Evolutionary conservation across 1,139 yeast genomes (phyloP), one percentile per base, ranked within the genome.

Genomic region (Kluyveromyces sp.): DNA sequence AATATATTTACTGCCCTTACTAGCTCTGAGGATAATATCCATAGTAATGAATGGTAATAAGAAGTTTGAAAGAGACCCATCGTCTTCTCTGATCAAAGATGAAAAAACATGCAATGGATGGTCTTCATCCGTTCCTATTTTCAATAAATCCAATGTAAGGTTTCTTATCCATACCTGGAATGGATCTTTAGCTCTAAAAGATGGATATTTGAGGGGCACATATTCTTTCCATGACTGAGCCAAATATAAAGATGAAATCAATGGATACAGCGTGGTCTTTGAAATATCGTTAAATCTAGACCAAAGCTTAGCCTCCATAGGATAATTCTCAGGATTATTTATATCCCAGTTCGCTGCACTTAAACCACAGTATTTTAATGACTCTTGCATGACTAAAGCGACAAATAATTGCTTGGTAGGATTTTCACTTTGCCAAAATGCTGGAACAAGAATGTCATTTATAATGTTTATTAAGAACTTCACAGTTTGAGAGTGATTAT

Each of bases 371-470:
- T 81, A 76, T 50, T 79, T 79, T 45, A 92, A 66, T 43, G 84
- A 81, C 53, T 87, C 94, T 61, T 94, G 99, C 77, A 94, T 87
- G 0, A 94, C 87, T 64, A 78, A 85, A 0, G 97, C 96, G 34
- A 90, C 74, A 59, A 83, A 86, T 51, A 86, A 72, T 61, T 94
- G 98, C 45, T 81, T 79, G 28, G 79, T 78, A 0, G 98, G 96
- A 59, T 89, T 89, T 41, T 83, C 85, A 1, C 97, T 83, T 1
- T 96, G 89, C 79, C 95, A 83, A 62, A 89, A 90, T 2, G 88
- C 78, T 39, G 85, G 86, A 7, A 90, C 83, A 21, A 94, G 71
- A 52, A 79, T 74, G 45, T 76, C 75, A 53, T 86, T 84, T 42
- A 90, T 70, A 48, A 90, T 79, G 54, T 76, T 74, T 4, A 79